Evolutionary conservation across 768 basidiomycete genomes (phyloP), one percentile per base, ranked within the genome.

Genomic region (Psilocybe tampanensis): DNA sequence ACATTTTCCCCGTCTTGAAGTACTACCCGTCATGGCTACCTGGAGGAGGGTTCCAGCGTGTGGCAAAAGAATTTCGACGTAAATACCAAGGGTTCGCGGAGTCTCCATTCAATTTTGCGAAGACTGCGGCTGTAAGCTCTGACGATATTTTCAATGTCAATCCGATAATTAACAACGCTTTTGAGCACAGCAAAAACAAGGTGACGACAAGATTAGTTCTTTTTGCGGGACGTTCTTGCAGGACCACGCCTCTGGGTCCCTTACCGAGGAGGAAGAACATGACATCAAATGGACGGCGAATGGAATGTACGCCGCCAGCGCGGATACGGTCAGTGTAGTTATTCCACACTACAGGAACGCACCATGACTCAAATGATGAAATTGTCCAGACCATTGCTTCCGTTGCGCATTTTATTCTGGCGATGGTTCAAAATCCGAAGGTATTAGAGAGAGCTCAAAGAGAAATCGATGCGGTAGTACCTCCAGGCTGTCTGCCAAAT

Each of bases 381-480:
- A 8, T 39, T 39, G 36, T 5, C 3, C 15, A 39, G 36, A 39
- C 36, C 6, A 39, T 39, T n/a, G 12, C 36, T n/a, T 39, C 36
- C 36, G 36, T 13, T 39, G 6, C 36, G 6, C 36, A 39, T 18
- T 67, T 73, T 53, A 42, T 73, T 49, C 63, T 72, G 7, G 64
- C 68, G 1, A 70, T 73, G 68, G 56, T 66, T 3, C 54, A 64
- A 7, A 59, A 71, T 48, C 73, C 68, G 1, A 65, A 69, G 1
- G 68, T 64, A 3, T 47, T 56, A n/a, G 32, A 23, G 8, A 59
- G 44, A 45, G 60, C 60, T 0, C 69, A 71, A 36, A 56, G 55
- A 39, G 71, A 74, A 47, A 55, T 74, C 6, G 70, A 72, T 29
- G 44, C 49, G 1, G 69, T 72, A 2, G 59, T 74, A 6, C 71